These are phyloP conservation scores for Chlorella sp. DNA, from an alignment of 139 green algal species.

Conservation along the genomic window DNA sequence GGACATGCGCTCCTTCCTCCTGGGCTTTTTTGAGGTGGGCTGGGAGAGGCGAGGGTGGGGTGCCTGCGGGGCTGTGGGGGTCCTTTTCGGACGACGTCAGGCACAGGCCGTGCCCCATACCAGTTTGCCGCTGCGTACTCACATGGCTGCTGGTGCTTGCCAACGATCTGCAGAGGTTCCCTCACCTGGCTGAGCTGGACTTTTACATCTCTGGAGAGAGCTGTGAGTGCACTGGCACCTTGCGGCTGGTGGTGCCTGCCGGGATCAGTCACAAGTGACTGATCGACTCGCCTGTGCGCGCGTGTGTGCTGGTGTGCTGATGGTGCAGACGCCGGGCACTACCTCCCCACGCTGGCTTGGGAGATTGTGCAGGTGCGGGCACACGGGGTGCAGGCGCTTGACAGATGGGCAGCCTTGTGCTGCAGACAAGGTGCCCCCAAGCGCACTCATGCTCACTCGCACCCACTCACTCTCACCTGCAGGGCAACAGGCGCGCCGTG, in stretches of 20 bases:
- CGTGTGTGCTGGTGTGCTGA: no score
- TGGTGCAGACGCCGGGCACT: slow-evolving; percentile 53
- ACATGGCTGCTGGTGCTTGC: background rate
- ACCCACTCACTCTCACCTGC: no score
- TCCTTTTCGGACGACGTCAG: no score
- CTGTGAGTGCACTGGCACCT: slow-evolving; percentile 2
- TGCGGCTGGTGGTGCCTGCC: background rate
- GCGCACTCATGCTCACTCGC: no score
- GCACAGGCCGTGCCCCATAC: background rate
- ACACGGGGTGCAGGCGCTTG: no score
- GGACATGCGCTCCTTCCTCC: slow-evolving; percentile 58
- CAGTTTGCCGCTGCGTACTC: background rate
- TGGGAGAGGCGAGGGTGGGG: no score
- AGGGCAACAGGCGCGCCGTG: no score
- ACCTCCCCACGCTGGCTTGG: slow-evolving; percentile 58
- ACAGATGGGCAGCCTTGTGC: no score
- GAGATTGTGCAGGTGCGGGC: slow-evolving; percentile 40
- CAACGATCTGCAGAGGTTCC: slow-evolving; percentile 40
- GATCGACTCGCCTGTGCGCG: no score
- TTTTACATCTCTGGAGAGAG: slow-evolving; percentile 58
- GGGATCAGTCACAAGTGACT: no score
- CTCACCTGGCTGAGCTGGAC: slow-evolving; percentile 27
- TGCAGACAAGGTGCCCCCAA: no score
- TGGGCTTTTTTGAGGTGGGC: slow-evolving; percentile 47
- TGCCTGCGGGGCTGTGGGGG: no score